These are phyloP conservation scores for Aspergillus nomiae DNA, from an alignment of 2,329 filamentous ascomycete genomes.

Conservation along the genomic window DNA sequence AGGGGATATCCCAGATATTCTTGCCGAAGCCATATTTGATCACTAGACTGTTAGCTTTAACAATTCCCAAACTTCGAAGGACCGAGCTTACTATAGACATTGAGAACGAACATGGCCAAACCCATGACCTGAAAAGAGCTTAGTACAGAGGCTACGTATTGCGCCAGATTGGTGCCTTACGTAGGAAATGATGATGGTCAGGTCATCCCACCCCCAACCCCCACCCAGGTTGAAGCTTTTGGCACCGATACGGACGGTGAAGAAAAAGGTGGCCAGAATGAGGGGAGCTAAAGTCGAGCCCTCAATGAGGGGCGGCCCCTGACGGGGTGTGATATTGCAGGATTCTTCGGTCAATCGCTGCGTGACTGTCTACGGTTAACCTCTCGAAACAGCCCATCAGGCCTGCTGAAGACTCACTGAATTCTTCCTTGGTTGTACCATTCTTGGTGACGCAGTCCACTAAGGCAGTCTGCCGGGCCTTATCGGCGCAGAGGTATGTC, in stretches of 20 bases:
- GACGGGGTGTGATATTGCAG: not conserved
- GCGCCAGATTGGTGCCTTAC: not conserved
- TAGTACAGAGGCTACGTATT: not conserved
- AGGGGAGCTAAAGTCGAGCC: conserved; percentile 15
- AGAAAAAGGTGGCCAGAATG: conserved; percentile 18
- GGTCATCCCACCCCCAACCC: conserved; percentile 23
- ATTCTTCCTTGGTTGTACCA: conserved; percentile 1
- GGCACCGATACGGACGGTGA: conserved; percentile 15
- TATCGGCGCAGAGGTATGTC: conserved; percentile 1
- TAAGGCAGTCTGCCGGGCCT: not conserved
- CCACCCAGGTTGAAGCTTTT: conserved; percentile 18
- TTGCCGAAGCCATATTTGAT: conserved; percentile 16
- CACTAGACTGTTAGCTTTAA: conserved; percentile 10
- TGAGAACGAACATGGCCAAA: conserved; percentile 14
- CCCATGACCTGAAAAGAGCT: conserved; percentile 11
- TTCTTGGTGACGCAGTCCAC: not conserved
- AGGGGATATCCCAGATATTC: conserved; percentile 17
- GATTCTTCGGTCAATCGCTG: not conserved
- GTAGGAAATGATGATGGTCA: conserved; percentile 18
- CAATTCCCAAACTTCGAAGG: not conserved
- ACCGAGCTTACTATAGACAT: conserved; percentile 14
- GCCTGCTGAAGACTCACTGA: not conserved
- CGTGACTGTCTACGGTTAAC: not conserved
- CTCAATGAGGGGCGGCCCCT: conserved; percentile 12
- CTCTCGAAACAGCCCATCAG: too few relatives aligned